These are phyloP conservation scores for Thuja plicata DNA, from an alignment of 83 land plant species.

Conservation along the genomic window DNA sequence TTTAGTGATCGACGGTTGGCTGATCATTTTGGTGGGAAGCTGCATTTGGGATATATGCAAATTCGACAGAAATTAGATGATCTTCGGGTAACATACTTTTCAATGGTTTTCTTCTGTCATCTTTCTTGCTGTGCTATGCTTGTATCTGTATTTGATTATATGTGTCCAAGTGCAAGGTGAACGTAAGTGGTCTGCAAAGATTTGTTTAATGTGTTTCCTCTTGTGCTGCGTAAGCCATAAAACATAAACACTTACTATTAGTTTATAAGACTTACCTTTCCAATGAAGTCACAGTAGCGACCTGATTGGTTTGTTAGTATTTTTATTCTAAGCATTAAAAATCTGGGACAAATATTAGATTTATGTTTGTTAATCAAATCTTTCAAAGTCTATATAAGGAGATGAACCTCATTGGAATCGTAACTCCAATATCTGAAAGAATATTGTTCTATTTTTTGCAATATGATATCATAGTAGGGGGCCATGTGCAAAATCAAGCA, in stretches of 20 bases:
- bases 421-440: no score
- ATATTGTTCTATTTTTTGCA: no score
- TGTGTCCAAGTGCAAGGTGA: background rate
- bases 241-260: background rate
- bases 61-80: constrained; percentile 51
- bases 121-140: background rate
- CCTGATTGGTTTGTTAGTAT: no score
- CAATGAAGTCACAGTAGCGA: no score
- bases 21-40: constrained; percentile 64
- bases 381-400: no score
- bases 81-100: constrained; percentile 24
- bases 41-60: constrained; percentile 57
- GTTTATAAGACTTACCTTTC: no score
- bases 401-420: no score
- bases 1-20: constrained; percentile 56
- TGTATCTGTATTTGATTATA: background rate
- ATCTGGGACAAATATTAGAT: no score
- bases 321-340: no score
- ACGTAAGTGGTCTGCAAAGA: background rate
- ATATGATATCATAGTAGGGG: no score
- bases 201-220: background rate
- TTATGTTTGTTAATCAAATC: no score
- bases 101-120: background rate
- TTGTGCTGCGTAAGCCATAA: background rate
- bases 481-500: no score